Evolutionary conservation across 192 early-diverging fungal species (phyloP), one percentile per base, ranked within the genome.

Genomic region (Coemansia sp.): DNA sequence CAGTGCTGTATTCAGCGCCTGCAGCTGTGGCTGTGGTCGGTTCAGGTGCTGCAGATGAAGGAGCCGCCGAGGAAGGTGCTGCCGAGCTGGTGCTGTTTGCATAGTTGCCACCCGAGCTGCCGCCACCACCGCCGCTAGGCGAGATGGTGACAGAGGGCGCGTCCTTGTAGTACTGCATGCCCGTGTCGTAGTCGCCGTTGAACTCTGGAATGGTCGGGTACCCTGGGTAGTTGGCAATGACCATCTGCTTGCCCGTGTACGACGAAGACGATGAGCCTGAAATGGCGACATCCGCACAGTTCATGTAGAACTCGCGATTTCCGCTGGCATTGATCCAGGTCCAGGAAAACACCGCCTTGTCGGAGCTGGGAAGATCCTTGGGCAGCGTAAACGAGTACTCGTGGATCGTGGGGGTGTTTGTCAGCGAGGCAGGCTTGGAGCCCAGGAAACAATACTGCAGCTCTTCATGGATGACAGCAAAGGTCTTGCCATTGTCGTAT

Each of bases 281-380:
- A 45, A 73, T 73, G 6, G 37, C 40, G 0, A 73, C 64, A 5
- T 66, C 55, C 0, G 57, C 70, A 71, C 82, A 60, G 58, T 59
- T 64, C 53, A 54, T 55, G 41, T 71, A 71, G 37, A 71, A 64
- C 53, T 71, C 69, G 56, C 85, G 79, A 47, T 87, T 82, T 14
- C 82, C 85, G 31, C 69, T 48, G 4, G 81, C 79, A 40, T 87
- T 87, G 69, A 84, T 77, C 84, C 84, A 87, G 18, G 83, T 60
- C 84, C 81, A 85, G 28, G 74, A 67, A 51, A 87, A 81, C 28
- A 78, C 67, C 11, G 65, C 83, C 36, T 79, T 82, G 54, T 81
- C 77, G 10, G 60, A 63, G 42, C 39, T 61, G 1, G 86, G 86
- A 47, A 82, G 56, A 5, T 72, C 51, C 15, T 36, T 52, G 17